Evolutionary conservation across 1,284 basidiomycete genomes (phyloP).

Genomic region (Lentinula novae-zelandiae): DNA sequence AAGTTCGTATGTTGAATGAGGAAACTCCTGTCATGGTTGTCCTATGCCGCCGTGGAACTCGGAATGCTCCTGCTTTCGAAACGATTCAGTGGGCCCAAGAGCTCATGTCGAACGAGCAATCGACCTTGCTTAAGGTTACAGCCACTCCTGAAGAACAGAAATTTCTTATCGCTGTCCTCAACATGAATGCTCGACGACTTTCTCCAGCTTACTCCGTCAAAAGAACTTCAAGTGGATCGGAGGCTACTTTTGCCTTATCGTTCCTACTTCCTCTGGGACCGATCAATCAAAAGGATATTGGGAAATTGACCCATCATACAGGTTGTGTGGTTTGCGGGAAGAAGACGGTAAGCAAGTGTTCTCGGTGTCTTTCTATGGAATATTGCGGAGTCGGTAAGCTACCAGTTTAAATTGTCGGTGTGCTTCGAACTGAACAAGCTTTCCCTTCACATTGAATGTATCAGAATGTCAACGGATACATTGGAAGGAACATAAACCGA

Average conservation of each 20-base stretch:
- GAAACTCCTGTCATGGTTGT: constrained; percentile 7
- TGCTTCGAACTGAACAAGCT: not conserved
- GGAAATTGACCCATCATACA: constrained; percentile 29
- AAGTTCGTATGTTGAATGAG: constrained; percentile 1
- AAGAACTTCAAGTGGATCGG: constrained; percentile 14
- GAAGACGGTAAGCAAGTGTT: constrained; percentile 28
- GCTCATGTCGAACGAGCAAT: not conserved
- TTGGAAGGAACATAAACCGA: constrained; percentile 36
- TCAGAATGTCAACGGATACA: constrained; percentile 37
- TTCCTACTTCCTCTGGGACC: constrained; percentile 38
- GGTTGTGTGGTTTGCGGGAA: constrained; percentile 39
- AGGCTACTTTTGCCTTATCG: constrained; percentile 27
- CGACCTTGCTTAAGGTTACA: not conserved
- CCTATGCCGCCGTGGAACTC: not conserved
- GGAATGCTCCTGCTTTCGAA: not conserved
- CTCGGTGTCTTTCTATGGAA: constrained; percentile 31
- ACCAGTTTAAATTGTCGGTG: not conserved
- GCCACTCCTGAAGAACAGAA: constrained; percentile 26
- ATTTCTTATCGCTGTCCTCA: constrained; percentile 28
- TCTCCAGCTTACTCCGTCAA: constrained; percentile 23
- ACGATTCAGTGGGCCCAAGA: constrained; percentile 4
- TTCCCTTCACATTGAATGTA: not conserved
- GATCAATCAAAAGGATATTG: constrained; percentile 32
- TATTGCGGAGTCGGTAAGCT: constrained; percentile 34
- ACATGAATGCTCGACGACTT: constrained; percentile 31